These are phyloP conservation scores for Septoria petroselini DNA, from an alignment of 2,329 filamentous ascomycete species.

Conservation along the genomic window DNA sequence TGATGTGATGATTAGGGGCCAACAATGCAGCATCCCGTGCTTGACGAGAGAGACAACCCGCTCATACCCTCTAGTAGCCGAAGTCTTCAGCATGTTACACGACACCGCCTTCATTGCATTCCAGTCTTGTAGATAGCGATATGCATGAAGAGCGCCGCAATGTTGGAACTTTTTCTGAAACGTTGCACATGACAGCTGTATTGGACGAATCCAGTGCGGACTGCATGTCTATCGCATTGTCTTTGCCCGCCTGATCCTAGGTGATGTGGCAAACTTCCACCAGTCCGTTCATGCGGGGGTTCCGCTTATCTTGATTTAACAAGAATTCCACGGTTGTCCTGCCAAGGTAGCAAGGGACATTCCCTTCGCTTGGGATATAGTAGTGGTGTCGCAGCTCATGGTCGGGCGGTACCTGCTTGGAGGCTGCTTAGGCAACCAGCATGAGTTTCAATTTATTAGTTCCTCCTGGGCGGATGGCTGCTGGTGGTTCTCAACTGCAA, in stretches of 20 bases:
- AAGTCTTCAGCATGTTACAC: conserved; percentile 9
- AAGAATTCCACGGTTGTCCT: too few relatives aligned
- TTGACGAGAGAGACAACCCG: neutral
- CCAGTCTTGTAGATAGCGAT: conserved; percentile 10
- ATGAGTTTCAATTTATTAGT: too few relatives aligned
- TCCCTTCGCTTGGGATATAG: neutral
- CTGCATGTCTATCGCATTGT: conserved; percentile 10
- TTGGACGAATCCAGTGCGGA: conserved; percentile 12
- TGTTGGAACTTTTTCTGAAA: conserved; percentile 1
- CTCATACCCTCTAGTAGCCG: conserved; percentile 9
- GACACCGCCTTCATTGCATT: conserved; percentile 16
- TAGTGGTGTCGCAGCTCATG: neutral
- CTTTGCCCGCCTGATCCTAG: neutral
- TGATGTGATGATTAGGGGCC: too few relatives aligned
- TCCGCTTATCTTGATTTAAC: conserved; percentile 12
- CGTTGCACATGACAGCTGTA: conserved; percentile 14
- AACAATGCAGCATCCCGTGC: neutral
- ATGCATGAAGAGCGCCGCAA: conserved; percentile 15
- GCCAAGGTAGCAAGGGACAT: neutral
- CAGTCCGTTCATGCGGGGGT: conserved; percentile 2
- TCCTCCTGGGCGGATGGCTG: too few relatives aligned
- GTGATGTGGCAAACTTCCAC: too few relatives aligned
- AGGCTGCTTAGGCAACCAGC: neutral
- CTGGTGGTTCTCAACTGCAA: neutral
- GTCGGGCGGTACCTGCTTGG: neutral